Conservation (phyloP, 495 filamentous ascomycete species). For the Penicillium odoratum region DNA sequence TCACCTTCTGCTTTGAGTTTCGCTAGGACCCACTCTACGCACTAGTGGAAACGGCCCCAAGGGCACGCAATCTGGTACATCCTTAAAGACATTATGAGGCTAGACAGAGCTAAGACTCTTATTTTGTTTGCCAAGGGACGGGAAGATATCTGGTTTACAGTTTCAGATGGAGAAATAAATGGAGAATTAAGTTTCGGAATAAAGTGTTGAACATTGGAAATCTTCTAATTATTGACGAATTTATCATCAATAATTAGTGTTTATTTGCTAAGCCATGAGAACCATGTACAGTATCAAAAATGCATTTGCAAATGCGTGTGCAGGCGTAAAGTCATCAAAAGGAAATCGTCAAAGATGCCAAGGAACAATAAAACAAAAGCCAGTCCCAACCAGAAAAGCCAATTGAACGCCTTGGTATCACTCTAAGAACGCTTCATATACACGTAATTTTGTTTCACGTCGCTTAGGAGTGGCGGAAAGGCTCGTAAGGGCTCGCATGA, state of each 20-base stretch:
- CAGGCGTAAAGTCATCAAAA: constrained; percentile 20
- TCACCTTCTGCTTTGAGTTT: not conserved
- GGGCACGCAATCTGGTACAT: not conserved
- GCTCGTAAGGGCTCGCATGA: constrained; percentile 41
- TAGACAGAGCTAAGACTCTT: not conserved
- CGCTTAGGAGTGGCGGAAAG: constrained; percentile 46
- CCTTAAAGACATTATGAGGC: not conserved
- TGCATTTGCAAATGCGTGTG: constrained; percentile 2
- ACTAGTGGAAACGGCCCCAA: not conserved
- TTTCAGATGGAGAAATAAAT: not conserved
- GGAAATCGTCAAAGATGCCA: constrained; percentile 6
- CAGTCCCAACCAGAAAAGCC: not conserved
- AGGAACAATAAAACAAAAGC: constrained; percentile 11
- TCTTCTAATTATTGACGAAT: not conserved
- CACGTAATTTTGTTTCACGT: constrained; percentile 9
- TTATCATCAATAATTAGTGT: not conserved
- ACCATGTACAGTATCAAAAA: constrained; percentile 6
- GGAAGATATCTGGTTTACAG: not conserved
- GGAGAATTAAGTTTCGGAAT: not conserved
- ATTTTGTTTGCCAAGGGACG: not conserved
- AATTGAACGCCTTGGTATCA: constrained; percentile 28
- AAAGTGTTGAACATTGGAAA: not conserved
- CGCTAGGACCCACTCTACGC: not conserved
- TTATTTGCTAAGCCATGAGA: not conserved
- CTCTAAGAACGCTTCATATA: constrained; percentile 26